Evolutionary conservation across 306 rosid genomes (phyloP), one percentile per base, ranked within the genome.

Genomic region (Parietaria judaica): DNA sequence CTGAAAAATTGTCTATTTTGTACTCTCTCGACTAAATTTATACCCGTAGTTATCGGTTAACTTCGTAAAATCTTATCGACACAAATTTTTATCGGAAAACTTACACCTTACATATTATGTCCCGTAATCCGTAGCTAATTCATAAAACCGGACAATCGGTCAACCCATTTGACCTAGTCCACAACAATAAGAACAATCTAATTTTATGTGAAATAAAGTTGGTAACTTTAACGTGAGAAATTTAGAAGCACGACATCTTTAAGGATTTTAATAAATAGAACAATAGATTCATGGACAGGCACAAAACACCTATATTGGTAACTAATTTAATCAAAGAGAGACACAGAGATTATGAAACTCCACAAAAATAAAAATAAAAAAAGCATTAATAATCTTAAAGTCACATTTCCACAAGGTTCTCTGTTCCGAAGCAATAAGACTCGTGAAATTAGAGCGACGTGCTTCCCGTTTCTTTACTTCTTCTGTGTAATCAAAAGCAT

Each of bases 301-400:
- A 61, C 67, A 61, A 34, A 66, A 69, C 70, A 65, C 72, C 54
- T 63, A 5, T 67, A 5, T 67, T 66, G 73, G 54, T 49, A 72
- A 69, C 78, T 76, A 80, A 54, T 66, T 58, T 71, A 41, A 66
- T 69, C 66, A 65, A 73, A 62, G 59, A 61, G 70, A 41, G 7
- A 41, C 9, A 41, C 7, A 41, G 45, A 41, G 87, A 78, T 76
- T 75, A 76, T 80, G 71, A 63, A 81, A 41, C 78, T 81, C 76
- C 87, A 82, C 83, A 77, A 79, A 53, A 79, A 23, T 23, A 23
- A 23, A 23, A 23, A 0, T 0, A 23, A 23, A 23, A 23, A 23
- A 23, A 23, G 31, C 65, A 66, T 65, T 79, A 79, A 68, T 55
- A 37, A 16, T 74, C 63, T 67, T 53, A 41, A 79, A 15, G 31